A percentile compares a stretch with the other conserved stretches of the same genome.
Evolutionary conservation across 139 green algal genomes (phyloP).

Genomic region (Chlorella sp.): DNA sequence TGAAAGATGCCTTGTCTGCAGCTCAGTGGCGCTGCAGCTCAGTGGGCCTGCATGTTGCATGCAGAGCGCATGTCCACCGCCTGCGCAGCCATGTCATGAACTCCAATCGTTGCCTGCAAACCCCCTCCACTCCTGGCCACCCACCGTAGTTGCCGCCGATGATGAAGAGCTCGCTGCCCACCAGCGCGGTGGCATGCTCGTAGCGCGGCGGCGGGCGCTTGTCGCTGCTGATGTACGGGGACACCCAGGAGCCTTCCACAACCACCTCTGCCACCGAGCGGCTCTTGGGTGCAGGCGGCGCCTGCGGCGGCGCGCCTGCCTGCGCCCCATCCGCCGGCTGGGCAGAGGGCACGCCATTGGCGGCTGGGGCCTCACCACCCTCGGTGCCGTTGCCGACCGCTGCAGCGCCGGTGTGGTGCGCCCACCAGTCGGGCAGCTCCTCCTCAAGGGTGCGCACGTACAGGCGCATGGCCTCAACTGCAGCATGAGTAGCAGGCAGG

Average conservation of each 20-base stretch:
- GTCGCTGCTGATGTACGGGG: conserved; percentile 44
- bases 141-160: conserved; percentile 89
- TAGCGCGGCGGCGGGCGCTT: conserved; percentile 73
- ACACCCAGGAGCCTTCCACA: conserved; percentile 55
- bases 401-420: neutral
- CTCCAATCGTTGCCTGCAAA: too few relatives aligned
- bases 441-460: conserved; percentile 94
- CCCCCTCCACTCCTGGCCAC: too few relatives aligned
- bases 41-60: too few relatives aligned
- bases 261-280: conserved; percentile 53
- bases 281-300: conserved; percentile 6
- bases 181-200: conserved; percentile 80
- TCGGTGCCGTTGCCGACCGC: neutral
- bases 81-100: too few relatives aligned
- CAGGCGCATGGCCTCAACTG: conserved; percentile 92
- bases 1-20: too few relatives aligned
- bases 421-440: conserved; percentile 72
- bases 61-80: too few relatives aligned
- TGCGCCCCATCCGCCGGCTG: neutral
- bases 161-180: conserved; percentile 78
- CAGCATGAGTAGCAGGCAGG: neutral
- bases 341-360: neutral
- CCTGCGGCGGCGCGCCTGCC: neutral
- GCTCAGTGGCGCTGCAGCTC: too few relatives aligned
- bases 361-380: neutral